These are phyloP conservation scores for Melocanna baccifera DNA, from an alignment of 176 grass and related monocot species.

Conservation along the genomic window DNA sequence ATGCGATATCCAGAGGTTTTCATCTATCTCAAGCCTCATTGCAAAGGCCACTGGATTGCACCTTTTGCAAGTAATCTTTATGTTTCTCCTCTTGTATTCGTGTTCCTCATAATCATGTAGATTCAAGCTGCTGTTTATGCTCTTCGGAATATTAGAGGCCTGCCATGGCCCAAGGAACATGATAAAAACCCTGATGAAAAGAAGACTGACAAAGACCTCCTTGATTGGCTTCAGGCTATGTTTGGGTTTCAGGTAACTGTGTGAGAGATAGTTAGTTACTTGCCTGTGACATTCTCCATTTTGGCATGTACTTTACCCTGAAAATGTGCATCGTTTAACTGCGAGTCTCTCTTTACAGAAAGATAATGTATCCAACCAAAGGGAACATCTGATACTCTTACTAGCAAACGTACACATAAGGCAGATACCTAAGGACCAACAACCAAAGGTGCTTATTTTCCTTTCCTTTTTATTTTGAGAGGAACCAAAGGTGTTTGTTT, in stretches of 20 bases:
- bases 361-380: constrained; percentile 93
- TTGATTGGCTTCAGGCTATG: constrained; percentile 96
- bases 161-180: constrained; percentile 85
- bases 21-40: neutral
- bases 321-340: neutral
- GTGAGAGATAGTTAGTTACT: neutral
- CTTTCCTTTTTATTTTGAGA: neutral
- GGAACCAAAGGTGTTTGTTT: neutral
- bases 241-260: constrained; percentile 90
- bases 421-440: constrained; percentile 65
- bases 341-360: constrained; percentile 44
- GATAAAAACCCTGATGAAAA: constrained; percentile 71
- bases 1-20: constrained; percentile 85
- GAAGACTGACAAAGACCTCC: constrained; percentile 64
- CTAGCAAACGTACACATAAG: constrained; percentile 96
- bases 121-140: constrained; percentile 86
- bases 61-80: neutral
- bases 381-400: constrained; percentile 89
- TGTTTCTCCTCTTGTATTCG: neutral
- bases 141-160: constrained; percentile 68
- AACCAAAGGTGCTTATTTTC: constrained; percentile 64
- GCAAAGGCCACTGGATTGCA: neutral
- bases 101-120: constrained; percentile 27
- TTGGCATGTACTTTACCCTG: neutral
- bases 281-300: neutral